Evolutionary conservation across 768 basidiomycete species (phyloP).

Genomic region (Trametes villosa): DNA sequence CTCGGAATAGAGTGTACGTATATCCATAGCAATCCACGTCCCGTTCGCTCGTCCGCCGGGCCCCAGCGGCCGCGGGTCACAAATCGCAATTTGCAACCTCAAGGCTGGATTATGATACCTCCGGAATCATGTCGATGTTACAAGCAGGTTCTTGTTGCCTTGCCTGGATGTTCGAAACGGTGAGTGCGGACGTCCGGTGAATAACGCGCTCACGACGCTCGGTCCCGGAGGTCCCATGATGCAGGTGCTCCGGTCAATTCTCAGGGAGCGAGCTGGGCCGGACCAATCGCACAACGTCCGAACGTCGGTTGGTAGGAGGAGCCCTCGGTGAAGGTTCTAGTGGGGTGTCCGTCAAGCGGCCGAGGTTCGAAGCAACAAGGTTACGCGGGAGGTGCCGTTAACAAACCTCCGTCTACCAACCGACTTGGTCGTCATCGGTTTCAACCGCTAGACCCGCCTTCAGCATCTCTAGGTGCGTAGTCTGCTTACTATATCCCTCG

Average conservation of each 20-base stretch:
- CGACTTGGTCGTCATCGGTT: not conserved
- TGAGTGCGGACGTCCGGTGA: not conserved
- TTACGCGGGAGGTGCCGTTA: not conserved
- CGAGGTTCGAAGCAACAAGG: not conserved
- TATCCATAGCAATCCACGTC: not conserved
- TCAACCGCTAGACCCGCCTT: no score
- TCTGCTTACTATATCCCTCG: no score
- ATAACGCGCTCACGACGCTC: no score
- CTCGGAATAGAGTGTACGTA: not conserved
- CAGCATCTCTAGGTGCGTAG: no score
- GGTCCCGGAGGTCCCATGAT: conserved; percentile 1
- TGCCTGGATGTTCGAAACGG: not conserved
- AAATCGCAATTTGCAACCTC: no score
- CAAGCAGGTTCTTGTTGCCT: no score
- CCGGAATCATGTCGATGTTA: no score
- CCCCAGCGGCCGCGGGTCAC: no score
- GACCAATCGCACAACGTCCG: not conserved
- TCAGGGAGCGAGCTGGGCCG: not conserved
- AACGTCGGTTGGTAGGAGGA: not conserved
- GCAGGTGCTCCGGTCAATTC: not conserved
- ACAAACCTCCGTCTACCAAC: not conserved
- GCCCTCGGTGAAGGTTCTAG: not conserved
- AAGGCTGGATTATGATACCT: no score
- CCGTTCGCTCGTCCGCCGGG: not conserved
- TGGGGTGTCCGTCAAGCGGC: not conserved